Evolutionary conservation across 192 early-diverging fungal genomes (phyloP).

Genomic region (Coemansia sp.): DNA sequence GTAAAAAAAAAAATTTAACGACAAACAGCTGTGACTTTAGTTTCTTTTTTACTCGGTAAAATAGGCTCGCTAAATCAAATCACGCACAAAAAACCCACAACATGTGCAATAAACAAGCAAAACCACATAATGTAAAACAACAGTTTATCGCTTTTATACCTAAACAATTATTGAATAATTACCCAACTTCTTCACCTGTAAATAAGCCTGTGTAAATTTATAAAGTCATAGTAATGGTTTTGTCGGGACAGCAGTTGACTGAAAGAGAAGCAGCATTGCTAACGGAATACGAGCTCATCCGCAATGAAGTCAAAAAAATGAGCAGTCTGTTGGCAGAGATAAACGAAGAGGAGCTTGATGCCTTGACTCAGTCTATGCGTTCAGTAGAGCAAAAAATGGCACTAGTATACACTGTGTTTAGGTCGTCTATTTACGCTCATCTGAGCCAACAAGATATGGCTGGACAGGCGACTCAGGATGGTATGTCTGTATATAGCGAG

Average conservation of each 20-base stretch:
- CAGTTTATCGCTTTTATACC: too few species aligned
- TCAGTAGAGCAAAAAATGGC: conserved; percentile 49
- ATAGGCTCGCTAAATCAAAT: too few species aligned
- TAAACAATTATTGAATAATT: too few species aligned
- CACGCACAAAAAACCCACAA: too few species aligned
- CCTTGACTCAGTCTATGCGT: conserved; percentile 47
- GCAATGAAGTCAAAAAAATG: conserved; percentile 50
- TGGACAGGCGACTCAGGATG: conserved; percentile 17
- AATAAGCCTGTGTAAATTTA: too few species aligned
- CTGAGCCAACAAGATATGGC: conserved; percentile 38
- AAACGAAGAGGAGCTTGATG: conserved; percentile 47
- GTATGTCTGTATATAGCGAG: conserved; percentile 26
- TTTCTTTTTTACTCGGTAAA: too few species aligned
- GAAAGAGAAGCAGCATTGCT: conserved; percentile 44
- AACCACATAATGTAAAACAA: too few species aligned
- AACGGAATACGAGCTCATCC: conserved; percentile 50
- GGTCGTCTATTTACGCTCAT: conserved; percentile 50
- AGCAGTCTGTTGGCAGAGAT: conserved; percentile 41
- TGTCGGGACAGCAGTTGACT: conserved; percentile 38
- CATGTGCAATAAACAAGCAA: too few species aligned
- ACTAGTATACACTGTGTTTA: conserved; percentile 46
- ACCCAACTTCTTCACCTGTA: too few species aligned
- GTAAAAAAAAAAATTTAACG: too few species aligned
- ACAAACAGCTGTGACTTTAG: too few species aligned
- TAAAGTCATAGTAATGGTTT: conserved; percentile 27